A percentile compares a stretch with the other conserved stretches of the same genome.
phyloP scores from a whole-genome alignment of 2,329 filamentous ascomycete species.

The Neurospora sp. region DNA sequence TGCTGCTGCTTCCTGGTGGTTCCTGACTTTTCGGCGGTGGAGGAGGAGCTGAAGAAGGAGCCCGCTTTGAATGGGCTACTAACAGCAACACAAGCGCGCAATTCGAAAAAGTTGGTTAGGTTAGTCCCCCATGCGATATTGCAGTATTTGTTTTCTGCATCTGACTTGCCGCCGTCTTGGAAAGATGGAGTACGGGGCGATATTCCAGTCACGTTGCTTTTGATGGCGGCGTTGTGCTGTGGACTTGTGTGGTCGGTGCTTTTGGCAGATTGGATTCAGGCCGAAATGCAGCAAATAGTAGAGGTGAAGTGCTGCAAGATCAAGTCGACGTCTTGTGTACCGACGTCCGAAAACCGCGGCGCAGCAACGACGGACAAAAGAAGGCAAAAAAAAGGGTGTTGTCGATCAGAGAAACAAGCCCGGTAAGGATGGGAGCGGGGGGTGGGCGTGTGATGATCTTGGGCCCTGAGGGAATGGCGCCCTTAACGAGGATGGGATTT shows the following conservation, averaged over 20 bases:
- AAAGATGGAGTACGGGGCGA: neutral
- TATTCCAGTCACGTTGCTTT: neutral
- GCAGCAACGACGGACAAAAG: neutral
- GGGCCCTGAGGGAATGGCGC: constrained; percentile 4
- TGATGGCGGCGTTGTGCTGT: neutral
- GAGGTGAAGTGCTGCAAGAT: neutral
- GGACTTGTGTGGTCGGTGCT: neutral
- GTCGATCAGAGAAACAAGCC: neutral
- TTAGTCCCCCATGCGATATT: neutral
- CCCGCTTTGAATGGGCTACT: neutral
- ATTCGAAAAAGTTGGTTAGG: neutral
- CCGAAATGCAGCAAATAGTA: neutral
- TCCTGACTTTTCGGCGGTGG: neutral
- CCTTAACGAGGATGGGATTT: constrained; percentile 10
- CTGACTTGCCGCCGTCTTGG: neutral
- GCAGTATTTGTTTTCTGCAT: neutral
- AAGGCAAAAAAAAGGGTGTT: neutral
- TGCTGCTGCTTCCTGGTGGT: neutral
- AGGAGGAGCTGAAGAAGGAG: neutral
- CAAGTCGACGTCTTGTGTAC: neutral
- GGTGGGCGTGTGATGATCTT: constrained; percentile 4
- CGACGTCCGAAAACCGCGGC: neutral
- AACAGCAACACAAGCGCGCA: neutral
- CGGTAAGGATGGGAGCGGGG: neutral
- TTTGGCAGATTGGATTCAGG: neutral